A percentile compares a stretch with the other conserved stretches of the same genome.
These are phyloP conservation scores for Chenopodium suecicum DNA, from an alignment of 148 eudicot species.

Conservation along the genomic window DNA sequence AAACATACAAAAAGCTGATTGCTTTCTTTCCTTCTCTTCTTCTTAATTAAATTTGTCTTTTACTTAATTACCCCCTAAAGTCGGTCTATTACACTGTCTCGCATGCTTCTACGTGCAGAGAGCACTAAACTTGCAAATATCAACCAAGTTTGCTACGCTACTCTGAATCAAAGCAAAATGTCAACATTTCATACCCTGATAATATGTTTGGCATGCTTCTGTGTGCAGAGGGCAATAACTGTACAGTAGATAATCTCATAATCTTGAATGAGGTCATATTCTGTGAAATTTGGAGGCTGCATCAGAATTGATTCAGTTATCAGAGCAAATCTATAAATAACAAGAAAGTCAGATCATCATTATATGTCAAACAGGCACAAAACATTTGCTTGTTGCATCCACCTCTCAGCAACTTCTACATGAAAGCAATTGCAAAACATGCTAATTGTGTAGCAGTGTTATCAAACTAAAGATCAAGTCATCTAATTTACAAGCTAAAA, in stretches of 20 bases:
- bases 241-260: background rate
- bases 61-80: too few relatives aligned
- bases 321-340: background rate
- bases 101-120: background rate
- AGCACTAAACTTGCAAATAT: background rate
- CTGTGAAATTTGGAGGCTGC: background rate
- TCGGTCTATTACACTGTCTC: background rate
- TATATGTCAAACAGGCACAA: background rate
- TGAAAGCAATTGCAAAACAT: background rate
- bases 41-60: too few relatives aligned
- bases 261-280: background rate
- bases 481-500: background rate
- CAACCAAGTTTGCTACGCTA: background rate
- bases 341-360: background rate
- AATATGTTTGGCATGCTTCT: background rate
- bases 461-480: background rate
- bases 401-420: background rate
- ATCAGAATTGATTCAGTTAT: background rate
- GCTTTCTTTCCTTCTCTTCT: too few relatives aligned
- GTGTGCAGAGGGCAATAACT: background rate
- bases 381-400: background rate
- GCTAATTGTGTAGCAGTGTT: background rate
- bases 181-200: background rate
- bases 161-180: background rate
- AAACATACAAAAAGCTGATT: too few relatives aligned